Evolutionary conservation across 2,329 filamentous ascomycete genomes (phyloP), one percentile per base, ranked within the genome.

Genomic region (Hysterium pulicare): DNA sequence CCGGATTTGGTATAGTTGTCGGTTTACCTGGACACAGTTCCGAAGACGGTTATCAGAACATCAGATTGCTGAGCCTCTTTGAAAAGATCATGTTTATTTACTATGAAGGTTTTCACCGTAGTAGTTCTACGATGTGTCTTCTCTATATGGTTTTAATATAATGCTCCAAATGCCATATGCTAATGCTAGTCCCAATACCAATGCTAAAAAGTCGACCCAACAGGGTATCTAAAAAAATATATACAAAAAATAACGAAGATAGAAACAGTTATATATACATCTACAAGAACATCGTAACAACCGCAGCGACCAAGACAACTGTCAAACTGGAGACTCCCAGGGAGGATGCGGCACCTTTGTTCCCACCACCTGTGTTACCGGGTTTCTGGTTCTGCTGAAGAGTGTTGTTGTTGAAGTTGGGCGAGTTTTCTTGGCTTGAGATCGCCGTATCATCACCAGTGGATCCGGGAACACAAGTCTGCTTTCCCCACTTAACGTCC

Each of bases 401-500:
- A 3, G 34, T 37, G 17, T 17, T 13, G 21, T 22, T 37, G 3
- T 17, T 31, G 21, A 23, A 31, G 17, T n/a, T 31, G 15, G 37
- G 24, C 5, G 3, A n/a, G 24, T 39, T 39, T n/a, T 39, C 24
- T n/a, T 16, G 21, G 6, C 34, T 21, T 5, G 37, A 39, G 17
- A 30, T 31, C 15, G 21, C 26, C 13, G 37, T 26, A 13, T 23
- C 23, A n/a, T 22, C 37, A 15, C 24, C 37, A 2, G 37, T 39
- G 16, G 37, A 39, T 15, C 26, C 26, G 20, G 37, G n/a, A 30
- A 31, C 37, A 19, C 37, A 39, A 5, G 6, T 5, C 10, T 41
- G 51, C 33, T 56, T 57, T 3, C 47, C 52, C 47, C 66, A 70
- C 55, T 61, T 61, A 17, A 59, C 51, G 35, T 66, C 59, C 32